Conservation (phyloP, 257 asterid species). For the Fraxinus anomala region DNA sequence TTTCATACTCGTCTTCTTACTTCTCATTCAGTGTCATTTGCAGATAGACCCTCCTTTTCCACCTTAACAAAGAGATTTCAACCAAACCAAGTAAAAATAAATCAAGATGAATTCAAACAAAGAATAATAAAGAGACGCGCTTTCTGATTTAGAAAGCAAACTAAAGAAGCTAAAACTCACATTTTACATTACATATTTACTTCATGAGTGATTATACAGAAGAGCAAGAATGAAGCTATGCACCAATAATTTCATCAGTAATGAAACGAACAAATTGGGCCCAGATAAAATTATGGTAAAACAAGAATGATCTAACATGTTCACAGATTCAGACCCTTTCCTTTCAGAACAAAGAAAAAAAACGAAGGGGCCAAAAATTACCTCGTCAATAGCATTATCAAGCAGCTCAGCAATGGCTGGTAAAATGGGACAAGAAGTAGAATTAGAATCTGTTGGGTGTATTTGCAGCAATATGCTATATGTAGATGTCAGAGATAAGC, state of each 20-base stretch:
- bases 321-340: background rate
- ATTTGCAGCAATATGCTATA: constrained; percentile 22
- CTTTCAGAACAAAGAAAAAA: background rate
- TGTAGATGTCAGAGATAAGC: background rate
- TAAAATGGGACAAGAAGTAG: constrained; percentile 31
- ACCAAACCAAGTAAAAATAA: constrained; percentile 9
- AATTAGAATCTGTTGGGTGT: constrained; percentile 25
- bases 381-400: constrained; percentile 95
- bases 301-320: background rate
- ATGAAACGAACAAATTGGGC: constrained; percentile 1
- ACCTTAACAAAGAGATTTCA: constrained; percentile 16
- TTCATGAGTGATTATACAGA: constrained; percentile 9
- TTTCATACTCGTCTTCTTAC: constrained; percentile 9
- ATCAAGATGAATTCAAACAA: constrained; percentile 21
- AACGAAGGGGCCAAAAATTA: constrained; percentile 22
- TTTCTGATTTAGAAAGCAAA: background rate
- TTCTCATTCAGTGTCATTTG: background rate
- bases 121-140: constrained; percentile 2
- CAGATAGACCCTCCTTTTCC: background rate
- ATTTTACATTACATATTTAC: background rate
- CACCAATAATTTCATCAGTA: constrained; percentile 10
- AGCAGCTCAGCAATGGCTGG: constrained; percentile 92
- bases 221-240: background rate
- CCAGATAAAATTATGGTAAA: constrained; percentile 10
- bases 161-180: constrained; percentile 10